phyloP scores from a whole-genome alignment of 2,329 filamentous ascomycete species.

The Aspergillus transmontanensis region DNA sequence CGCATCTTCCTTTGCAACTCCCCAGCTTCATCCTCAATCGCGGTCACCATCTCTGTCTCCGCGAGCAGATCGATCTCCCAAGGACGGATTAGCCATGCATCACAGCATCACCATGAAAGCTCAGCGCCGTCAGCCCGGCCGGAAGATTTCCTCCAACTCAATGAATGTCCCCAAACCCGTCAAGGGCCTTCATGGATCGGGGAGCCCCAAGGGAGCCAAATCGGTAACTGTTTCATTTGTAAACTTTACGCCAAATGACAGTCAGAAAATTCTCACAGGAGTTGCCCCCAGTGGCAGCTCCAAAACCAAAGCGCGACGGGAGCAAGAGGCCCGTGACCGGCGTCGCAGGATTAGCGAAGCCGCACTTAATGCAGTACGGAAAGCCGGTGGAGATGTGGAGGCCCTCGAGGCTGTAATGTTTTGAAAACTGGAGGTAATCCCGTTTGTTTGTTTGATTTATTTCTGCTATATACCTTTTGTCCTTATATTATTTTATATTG shows the following conservation, averaged over 20 bases:
- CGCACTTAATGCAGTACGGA: slow-evolving; percentile 46
- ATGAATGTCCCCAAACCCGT: slow-evolving; percentile 34
- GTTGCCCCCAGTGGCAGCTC: slow-evolving; percentile 88
- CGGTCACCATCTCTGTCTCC: slow-evolving; percentile 45
- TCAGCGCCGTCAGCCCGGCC: slow-evolving; percentile 41
- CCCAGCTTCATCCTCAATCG: slow-evolving; percentile 30
- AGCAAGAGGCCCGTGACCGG: slow-evolving; percentile 83
- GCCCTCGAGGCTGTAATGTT: slow-evolving; percentile 40
- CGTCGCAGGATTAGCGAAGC: slow-evolving; percentile 53
- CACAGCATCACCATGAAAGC: slow-evolving; percentile 32
- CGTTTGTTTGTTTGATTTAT: slow-evolving; percentile 7
- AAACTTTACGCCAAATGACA: slow-evolving; percentile 85
- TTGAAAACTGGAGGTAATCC: slow-evolving; percentile 25
- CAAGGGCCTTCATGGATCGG: slow-evolving; percentile 33
- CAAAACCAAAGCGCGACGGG: slow-evolving; percentile 91
- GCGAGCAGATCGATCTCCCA: slow-evolving; percentile 34
- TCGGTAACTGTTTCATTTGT: slow-evolving; percentile 69
- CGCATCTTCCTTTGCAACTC: slow-evolving; percentile 32
- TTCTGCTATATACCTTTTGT: slow-evolving; percentile 8
- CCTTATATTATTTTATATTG: background rate
- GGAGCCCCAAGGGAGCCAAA: slow-evolving; percentile 35
- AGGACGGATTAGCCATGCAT: slow-evolving; percentile 25
- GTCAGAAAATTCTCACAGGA: slow-evolving; percentile 76
- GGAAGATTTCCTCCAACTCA: slow-evolving; percentile 43
- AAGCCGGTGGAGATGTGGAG: slow-evolving; percentile 50